Conservation (phyloP, 495 filamentous ascomycete species). For the Parmelia sp. region DNA sequence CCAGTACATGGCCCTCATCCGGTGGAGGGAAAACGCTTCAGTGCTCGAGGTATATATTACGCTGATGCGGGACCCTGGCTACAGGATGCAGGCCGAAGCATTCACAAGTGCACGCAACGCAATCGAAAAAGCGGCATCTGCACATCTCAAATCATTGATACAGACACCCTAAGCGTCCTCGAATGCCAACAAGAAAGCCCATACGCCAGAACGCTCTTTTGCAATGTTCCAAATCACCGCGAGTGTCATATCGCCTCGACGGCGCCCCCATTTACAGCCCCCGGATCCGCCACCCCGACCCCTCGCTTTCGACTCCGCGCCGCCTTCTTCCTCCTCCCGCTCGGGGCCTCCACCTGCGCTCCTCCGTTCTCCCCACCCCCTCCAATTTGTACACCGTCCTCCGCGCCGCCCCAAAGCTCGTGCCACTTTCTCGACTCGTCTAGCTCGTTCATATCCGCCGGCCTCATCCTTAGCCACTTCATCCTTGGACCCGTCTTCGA, state of each 20-base stretch:
- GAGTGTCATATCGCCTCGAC: neutral
- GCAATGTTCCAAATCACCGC: constrained; percentile 2
- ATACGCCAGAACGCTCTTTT: constrained; percentile 2
- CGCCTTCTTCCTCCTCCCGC: constrained; percentile 46
- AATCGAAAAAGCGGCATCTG: neutral
- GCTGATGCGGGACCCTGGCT: neutral
- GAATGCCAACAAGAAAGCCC: neutral
- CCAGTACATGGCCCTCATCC: too few relatives aligned
- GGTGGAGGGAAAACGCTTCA: neutral
- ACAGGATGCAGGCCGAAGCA: neutral
- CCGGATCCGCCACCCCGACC: neutral
- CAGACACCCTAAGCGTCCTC: neutral
- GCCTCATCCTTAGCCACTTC: constrained; percentile 89
- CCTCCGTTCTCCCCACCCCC: constrained; percentile 42
- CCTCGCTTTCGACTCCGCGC: constrained; percentile 41
- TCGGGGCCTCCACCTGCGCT: constrained; percentile 35
- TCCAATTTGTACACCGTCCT: constrained; percentile 32
- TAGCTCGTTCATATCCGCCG: constrained; percentile 67
- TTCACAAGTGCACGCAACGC: neutral
- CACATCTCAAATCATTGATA: neutral
- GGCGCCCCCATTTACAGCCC: constrained; percentile 12
- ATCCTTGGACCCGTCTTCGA: constrained; percentile 85
- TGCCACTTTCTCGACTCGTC: constrained; percentile 64
- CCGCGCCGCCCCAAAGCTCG: constrained; percentile 29
- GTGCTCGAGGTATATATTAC: neutral